Percentiles rank a stretch among this genome's conserved stretches.
phyloP scores from a whole-genome alignment of 805 yeast genomes.

The Kluyveromyces nonfermentans region DNA sequence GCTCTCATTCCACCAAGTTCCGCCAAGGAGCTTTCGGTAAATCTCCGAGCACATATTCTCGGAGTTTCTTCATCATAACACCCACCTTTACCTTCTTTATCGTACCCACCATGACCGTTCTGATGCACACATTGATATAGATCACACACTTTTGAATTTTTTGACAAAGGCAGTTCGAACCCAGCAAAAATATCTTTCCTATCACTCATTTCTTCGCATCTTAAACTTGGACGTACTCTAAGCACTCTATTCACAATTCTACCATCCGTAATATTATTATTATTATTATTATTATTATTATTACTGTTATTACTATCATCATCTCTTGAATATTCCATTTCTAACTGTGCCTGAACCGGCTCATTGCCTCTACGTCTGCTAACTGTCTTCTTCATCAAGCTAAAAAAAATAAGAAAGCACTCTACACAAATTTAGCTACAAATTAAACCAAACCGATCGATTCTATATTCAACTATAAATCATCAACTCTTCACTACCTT shows the following conservation, averaged over 20 bases:
- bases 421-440: too few species aligned
- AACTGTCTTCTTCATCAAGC: too few species aligned
- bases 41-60: not conserved
- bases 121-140: conserved; percentile 13
- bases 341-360: conserved; percentile 2
- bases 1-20: not conserved
- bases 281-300: too few species aligned
- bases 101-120: conserved; percentile 1
- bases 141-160: conserved; percentile 11
- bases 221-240: not conserved
- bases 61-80: not conserved
- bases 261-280: not conserved
- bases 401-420: too few species aligned
- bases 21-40: conserved; percentile 2
- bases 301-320: not conserved
- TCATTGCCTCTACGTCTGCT: not conserved
- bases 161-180: conserved; percentile 5
- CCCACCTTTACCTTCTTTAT: not conserved
- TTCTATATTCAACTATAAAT: too few species aligned
- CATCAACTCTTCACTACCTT: too few species aligned
- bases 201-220: not conserved
- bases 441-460: too few species aligned
- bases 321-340: conserved; percentile 1
- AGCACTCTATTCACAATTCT: conserved; percentile 1
- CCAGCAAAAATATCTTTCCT: not conserved